phyloP scores from a whole-genome alignment of 2,329 filamentous ascomycete species.

The Penicillium sp. region DNA sequence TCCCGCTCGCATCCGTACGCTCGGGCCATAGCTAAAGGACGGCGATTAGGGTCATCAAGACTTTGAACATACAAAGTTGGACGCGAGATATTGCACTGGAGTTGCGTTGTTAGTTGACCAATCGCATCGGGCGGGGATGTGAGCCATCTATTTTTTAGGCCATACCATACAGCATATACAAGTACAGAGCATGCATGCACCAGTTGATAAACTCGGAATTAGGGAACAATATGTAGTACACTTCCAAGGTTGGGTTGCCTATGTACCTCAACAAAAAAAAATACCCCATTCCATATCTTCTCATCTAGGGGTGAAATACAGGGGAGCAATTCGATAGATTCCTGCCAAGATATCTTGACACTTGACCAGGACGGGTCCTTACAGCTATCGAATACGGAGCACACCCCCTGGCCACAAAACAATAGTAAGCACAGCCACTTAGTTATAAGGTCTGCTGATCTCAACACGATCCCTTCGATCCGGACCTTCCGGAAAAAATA shows the following conservation, averaged over 20 bases:
- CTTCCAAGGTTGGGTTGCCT: not conserved
- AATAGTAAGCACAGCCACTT: not conserved
- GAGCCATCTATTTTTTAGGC: not conserved
- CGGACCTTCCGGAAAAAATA: not conserved
- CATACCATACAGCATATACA: not conserved
- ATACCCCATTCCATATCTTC: not conserved
- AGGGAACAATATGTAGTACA: not conserved
- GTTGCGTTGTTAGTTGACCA: not conserved
- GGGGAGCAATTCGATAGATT: not conserved
- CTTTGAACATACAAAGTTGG: constrained; percentile 21
- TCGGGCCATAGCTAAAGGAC: constrained; percentile 32
- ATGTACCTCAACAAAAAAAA: not conserved
- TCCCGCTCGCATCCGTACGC: constrained; percentile 45
- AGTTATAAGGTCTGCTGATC: constrained; percentile 8
- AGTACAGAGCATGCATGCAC: not conserved
- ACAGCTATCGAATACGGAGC: constrained; percentile 1
- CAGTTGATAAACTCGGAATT: not conserved
- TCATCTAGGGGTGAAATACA: not conserved
- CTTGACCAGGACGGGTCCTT: not conserved
- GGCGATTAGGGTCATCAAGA: constrained; percentile 22
- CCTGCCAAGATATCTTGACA: constrained; percentile 1
- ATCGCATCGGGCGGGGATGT: not conserved
- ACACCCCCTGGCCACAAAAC: not conserved
- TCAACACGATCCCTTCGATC: not conserved
- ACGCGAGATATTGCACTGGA: not conserved